Conservation (phyloP, 2,329 filamentous ascomycete genomes). For the Claviceps spartinae region DNA sequence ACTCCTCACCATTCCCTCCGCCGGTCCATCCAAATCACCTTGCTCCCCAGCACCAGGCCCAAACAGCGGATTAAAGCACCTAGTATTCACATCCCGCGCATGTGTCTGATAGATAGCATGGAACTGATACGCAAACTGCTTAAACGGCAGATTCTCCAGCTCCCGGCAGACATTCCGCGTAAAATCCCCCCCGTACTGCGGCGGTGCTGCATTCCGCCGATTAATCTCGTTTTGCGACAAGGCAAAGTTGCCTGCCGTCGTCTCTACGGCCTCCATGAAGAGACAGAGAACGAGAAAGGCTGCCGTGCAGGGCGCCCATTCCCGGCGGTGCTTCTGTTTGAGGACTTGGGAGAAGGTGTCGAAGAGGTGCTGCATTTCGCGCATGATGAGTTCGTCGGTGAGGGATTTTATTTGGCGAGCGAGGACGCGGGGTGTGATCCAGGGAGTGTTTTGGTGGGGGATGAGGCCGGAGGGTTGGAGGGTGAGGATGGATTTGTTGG, state of each 20-base stretch:
- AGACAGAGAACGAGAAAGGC: conserved; percentile 43
- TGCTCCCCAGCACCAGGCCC: conserved; percentile 28
- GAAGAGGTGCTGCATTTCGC: conserved; percentile 38
- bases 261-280: conserved; percentile 45
- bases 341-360: conserved; percentile 38
- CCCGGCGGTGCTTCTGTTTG: conserved; percentile 37
- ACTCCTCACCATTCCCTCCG: conserved; percentile 30
- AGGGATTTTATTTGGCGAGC: conserved; percentile 43
- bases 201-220: conserved; percentile 23
- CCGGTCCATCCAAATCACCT: conserved; percentile 32
- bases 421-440: conserved; percentile 39
- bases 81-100: conserved; percentile 31
- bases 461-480: conserved; percentile 29
- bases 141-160: conserved; percentile 45
- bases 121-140: conserved; percentile 46
- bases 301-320: conserved; percentile 44
- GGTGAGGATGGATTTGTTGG: conserved; percentile 26
- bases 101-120: conserved; percentile 47
- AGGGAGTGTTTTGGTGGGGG: conserved; percentile 25
- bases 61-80: conserved; percentile 42
- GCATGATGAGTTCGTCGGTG: conserved; percentile 40
- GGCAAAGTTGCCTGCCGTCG: conserved; percentile 37
- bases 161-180: conserved; percentile 35
- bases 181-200: conserved; percentile 26
- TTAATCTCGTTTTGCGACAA: conserved; percentile 37